Evolutionary conservation across 345 rosid species (phyloP).

Genomic region (Lagerstroemia speciosa): DNA sequence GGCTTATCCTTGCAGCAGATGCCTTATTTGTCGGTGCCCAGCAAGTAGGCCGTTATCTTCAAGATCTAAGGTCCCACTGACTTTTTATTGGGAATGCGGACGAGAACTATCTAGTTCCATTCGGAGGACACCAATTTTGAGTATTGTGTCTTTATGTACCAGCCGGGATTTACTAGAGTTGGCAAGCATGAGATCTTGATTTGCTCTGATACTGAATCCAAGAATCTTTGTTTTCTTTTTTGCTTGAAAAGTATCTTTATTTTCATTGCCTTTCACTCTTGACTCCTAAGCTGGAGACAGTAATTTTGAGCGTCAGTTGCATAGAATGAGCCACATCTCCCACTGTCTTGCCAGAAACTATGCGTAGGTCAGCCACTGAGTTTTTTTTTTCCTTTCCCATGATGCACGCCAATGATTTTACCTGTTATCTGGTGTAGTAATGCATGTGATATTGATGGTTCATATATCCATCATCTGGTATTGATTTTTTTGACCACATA

Average conservation of each 20-base stretch:
- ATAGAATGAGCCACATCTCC: not conserved
- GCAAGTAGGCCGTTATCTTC: conserved; percentile 60
- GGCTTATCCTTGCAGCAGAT: conserved; percentile 61
- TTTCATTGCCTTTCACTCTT: not conserved
- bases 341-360: not conserved
- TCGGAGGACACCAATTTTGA: not conserved
- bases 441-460: no score
- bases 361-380: not conserved
- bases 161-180: not conserved
- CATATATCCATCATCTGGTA: no score
- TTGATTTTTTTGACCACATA: no score
- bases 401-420: no score
- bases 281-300: not conserved
- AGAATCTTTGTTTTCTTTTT: not conserved
- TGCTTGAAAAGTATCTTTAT: no score
- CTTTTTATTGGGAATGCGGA: not conserved
- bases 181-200: not conserved
- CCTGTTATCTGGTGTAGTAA: no score
- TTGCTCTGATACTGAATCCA: not conserved
- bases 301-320: not conserved
- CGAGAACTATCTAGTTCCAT: not conserved
- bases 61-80: conserved; percentile 62
- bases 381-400: not conserved
- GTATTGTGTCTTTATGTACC: not conserved
- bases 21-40: conserved; percentile 72